Conservation (phyloP, 768 basidiomycete genomes). For the Boletus huronensis region DNA sequence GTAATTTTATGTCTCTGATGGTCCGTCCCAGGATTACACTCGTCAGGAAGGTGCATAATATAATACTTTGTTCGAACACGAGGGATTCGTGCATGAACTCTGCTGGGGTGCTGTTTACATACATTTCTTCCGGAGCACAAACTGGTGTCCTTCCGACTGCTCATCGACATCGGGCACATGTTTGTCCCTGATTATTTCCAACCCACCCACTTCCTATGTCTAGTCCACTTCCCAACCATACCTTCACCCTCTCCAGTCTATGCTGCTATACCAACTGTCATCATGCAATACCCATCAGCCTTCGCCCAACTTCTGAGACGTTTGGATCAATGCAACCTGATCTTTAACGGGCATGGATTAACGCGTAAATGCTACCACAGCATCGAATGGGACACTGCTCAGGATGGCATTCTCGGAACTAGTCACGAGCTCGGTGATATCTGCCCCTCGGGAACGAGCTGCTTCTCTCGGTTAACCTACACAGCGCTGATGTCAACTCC, state of each 20-base stretch:
- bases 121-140: conserved; percentile 3
- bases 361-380: conserved; percentile 4
- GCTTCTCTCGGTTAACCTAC: conserved; percentile 7
- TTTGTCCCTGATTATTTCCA: conserved; percentile 10
- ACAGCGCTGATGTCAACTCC: conserved; percentile 5
- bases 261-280: conserved; percentile 3
- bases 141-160: conserved; percentile 6
- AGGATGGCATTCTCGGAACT: background rate
- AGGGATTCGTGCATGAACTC: background rate
- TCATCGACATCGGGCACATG: conserved; percentile 3
- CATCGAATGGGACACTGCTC: background rate
- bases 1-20: background rate
- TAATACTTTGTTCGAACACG: conserved; percentile 7
- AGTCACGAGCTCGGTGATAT: conserved; percentile 4
- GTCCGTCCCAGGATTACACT: background rate
- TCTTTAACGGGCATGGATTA: conserved; percentile 8
- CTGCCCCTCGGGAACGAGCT: conserved; percentile 3
- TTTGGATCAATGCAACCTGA: conserved; percentile 3
- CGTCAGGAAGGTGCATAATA: background rate
- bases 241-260: background rate
- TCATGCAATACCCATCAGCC: conserved; percentile 8
- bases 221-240: background rate
- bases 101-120: conserved; percentile 7
- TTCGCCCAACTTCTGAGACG: conserved; percentile 19
- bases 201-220: conserved; percentile 2